Conservation (phyloP, 2,329 filamentous ascomycete genomes). For the Huntiella abstrusa region DNA sequence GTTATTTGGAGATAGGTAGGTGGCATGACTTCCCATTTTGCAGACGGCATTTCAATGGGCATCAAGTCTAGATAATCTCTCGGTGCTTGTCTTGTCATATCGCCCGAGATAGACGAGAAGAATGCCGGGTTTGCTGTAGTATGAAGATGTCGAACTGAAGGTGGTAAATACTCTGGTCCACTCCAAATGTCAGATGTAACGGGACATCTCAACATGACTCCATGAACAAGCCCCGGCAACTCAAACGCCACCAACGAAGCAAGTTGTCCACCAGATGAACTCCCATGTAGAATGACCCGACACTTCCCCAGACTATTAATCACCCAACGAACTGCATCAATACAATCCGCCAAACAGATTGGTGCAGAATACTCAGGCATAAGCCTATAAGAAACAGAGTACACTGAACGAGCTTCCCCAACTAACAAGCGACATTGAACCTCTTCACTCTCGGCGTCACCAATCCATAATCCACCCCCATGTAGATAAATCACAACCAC, state of each 20-base stretch:
- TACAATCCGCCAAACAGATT: conserved; percentile 24
- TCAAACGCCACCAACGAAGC: conserved; percentile 25
- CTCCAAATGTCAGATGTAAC: conserved; percentile 27
- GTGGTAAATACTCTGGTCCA: conserved; percentile 20
- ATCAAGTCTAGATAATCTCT: conserved; percentile 23
- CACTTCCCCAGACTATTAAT: conserved; percentile 4
- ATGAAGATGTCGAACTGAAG: conserved; percentile 19
- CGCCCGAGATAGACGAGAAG: conserved; percentile 18
- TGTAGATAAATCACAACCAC: conserved; percentile 27
- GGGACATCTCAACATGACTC: conserved; percentile 27
- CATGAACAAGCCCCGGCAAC: conserved; percentile 14
- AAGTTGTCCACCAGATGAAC: conserved; percentile 29
- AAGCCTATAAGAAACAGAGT: conserved; percentile 28
- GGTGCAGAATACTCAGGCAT: conserved; percentile 22
- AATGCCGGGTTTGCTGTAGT: conserved; percentile 23
- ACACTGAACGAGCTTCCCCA: conserved; percentile 17
- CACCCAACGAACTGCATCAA: conserved; percentile 18
- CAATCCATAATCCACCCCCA: conserved; percentile 28
- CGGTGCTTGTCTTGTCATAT: conserved; percentile 19
- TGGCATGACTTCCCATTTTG: conserved; percentile 19
- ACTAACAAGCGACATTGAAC: conserved; percentile 25
- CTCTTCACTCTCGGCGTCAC: conserved; percentile 31
- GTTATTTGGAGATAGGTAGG: conserved; percentile 30
- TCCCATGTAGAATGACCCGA: conserved; percentile 23
- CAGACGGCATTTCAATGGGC: conserved; percentile 21